Evolutionary conservation across 1,284 basidiomycete species (phyloP), one percentile per base, ranked within the genome.

Genomic region (Athelia psychrophila): DNA sequence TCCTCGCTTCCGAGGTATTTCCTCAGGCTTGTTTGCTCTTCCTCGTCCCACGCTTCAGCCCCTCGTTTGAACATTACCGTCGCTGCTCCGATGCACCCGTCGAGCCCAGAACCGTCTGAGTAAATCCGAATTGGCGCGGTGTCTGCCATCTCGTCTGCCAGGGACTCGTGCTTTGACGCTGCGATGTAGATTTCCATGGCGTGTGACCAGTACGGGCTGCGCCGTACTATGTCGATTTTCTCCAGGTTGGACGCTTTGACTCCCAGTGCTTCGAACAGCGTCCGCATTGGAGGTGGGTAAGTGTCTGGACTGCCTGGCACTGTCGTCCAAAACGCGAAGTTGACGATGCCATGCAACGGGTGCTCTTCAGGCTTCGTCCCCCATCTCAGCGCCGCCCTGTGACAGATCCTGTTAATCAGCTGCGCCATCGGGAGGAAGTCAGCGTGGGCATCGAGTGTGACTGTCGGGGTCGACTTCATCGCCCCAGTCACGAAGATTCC

Each of bases 381-480:
- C 2, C 60, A 36, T 13, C 54, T 33, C 8, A 58, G 45, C 0
- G 51, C 35, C 10, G 46, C 42, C 2, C 19, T n/a, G 27, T 49
- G 40, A 18, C 53, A 54, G 63, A 49, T 35, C 44, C 51, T 45
- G 12, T 57, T 45, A 6, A 62, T 46, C 12, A 48, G 47, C 2
- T 60, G 23, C 15, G 49, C 38, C 4, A 58, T 51, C 2, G 65
- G 63, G 13, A 54, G 54, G 3, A 64, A 36, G 35, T 56, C 22
- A 2, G 60, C 54, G 44, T 66, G 64, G 2, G 51, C 50, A 18
- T 63, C 51, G 2, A 65, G 45, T 0, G 54, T 19, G 35, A 62
- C 61, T 0, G 57, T 60, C 1, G 63, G 49, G 0, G 63, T 60
- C 12, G 57, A 50, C 18, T 49, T 25, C 54, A 66, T 53, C 4